Percentiles rank a stretch among this genome's conserved stretches.
Conservation (phyloP, 2,329 filamentous ascomycete species). For the Colletotrichum tamarilloi region DNA sequence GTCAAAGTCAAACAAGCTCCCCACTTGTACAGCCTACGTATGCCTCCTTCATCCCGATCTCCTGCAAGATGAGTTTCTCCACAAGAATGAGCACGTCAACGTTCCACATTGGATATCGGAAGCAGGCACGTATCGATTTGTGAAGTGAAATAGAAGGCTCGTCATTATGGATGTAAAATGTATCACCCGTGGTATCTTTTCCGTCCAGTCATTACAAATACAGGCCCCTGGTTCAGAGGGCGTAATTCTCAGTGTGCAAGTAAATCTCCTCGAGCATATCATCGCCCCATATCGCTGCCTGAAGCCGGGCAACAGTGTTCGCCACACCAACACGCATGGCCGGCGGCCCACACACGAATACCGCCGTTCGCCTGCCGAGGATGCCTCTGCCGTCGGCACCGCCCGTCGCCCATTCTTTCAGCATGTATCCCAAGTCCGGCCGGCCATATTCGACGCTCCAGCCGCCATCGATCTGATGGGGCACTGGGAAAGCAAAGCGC, state of each 20-base stretch:
- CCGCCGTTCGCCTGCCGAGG: slow-evolving; percentile 83
- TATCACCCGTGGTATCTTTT: slow-evolving; percentile 31
- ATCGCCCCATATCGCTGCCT: slow-evolving; percentile 85
- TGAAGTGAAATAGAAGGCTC: background rate
- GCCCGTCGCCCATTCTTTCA: slow-evolving; percentile 83
- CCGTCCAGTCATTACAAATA: slow-evolving; percentile 26
- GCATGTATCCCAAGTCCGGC: slow-evolving; percentile 87
- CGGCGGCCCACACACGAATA: slow-evolving; percentile 92
- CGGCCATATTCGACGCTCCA: slow-evolving; percentile 95
- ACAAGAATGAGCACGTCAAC: too few species aligned
- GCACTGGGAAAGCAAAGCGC: slow-evolving; percentile 85
- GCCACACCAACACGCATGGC: slow-evolving; percentile 89
- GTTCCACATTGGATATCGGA: too few species aligned
- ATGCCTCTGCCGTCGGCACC: slow-evolving; percentile 73
- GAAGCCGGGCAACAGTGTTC: slow-evolving; percentile 84
- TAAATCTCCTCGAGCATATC: slow-evolving; percentile 88
- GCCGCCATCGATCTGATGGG: slow-evolving; percentile 76
- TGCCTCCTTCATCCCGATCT: too few species aligned
- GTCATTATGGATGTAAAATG: background rate
- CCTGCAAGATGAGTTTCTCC: too few species aligned
- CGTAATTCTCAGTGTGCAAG: slow-evolving; percentile 95
- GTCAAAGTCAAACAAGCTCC: too few species aligned
- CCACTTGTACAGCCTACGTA: too few species aligned
- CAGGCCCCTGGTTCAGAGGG: slow-evolving; percentile 65
- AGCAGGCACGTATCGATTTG: too few species aligned